phyloP scores from a whole-genome alignment of 2,329 filamentous ascomycete species.

The Epichloe brachyelytri region DNA sequence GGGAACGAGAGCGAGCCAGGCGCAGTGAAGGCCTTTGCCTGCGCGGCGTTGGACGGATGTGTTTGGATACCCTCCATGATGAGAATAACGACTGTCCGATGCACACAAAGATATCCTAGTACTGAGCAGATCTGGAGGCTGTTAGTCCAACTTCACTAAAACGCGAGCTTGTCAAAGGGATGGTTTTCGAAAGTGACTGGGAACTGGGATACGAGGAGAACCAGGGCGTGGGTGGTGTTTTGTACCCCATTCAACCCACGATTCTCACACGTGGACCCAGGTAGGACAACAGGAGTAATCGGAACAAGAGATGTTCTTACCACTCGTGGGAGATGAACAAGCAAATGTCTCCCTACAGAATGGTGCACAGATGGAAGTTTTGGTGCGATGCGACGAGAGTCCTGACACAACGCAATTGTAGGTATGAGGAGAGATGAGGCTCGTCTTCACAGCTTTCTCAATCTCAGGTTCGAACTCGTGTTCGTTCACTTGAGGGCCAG shows the following conservation, averaged over 20 bases:
- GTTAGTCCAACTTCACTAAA: conserved; percentile 3
- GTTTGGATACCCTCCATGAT: conserved; percentile 84
- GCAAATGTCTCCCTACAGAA: conserved; percentile 77
- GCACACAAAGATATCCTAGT: conserved; percentile 7
- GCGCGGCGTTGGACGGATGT: conserved; percentile 78
- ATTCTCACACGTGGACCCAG: not conserved
- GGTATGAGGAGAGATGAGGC: not conserved
- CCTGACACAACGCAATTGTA: conserved; percentile 9
- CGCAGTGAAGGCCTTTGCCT: conserved; percentile 92
- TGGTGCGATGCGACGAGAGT: conserved; percentile 11
- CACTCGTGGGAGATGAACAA: conserved; percentile 88
- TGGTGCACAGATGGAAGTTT: conserved; percentile 20
- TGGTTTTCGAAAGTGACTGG: not conserved
- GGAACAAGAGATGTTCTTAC: conserved; percentile 31
- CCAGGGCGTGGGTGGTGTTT: no score
- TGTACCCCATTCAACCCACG: no score
- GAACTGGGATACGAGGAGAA: not conserved
- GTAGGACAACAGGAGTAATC: not conserved
- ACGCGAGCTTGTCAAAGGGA: not conserved
- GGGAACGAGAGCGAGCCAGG: conserved; percentile 88
- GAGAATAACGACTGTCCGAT: conserved; percentile 10
- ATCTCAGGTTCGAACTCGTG: conserved; percentile 8
- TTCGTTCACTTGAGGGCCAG: conserved; percentile 19
- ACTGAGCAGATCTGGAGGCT: conserved; percentile 22
- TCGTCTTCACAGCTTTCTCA: conserved; percentile 1